These are phyloP conservation scores for Nelumbo lutea DNA, from an alignment of 164 flowering plant species.

Conservation along the genomic window DNA sequence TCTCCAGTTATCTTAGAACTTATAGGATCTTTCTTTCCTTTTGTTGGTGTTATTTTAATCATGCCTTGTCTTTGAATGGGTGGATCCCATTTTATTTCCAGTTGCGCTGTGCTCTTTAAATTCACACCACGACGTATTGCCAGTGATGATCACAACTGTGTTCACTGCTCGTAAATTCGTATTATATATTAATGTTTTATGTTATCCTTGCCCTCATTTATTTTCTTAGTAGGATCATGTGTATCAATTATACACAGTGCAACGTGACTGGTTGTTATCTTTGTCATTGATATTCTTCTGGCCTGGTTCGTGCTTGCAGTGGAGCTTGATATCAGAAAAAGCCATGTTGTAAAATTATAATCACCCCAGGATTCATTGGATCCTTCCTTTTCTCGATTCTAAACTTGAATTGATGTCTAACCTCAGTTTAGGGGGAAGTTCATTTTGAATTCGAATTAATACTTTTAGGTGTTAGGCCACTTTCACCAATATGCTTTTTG, in stretches of 20 bases:
- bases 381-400: not conserved
- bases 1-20: conserved; percentile 28
- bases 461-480: not conserved
- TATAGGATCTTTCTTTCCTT: conserved; percentile 38
- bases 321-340: not conserved
- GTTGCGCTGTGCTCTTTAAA: not conserved
- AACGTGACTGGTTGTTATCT: not conserved
- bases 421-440: too few relatives aligned
- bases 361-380: not conserved
- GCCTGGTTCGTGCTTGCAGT: not conserved
- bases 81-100: conserved; percentile 2
- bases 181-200: not conserved
- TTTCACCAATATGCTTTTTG: not conserved
- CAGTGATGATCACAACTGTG: not conserved
- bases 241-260: not conserved
- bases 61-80: not conserved
- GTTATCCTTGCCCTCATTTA: conserved; percentile 1
- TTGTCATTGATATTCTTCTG: not conserved
- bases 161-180: not conserved
- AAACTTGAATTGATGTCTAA: not conserved
- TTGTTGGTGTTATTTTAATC: conserved; percentile 7
- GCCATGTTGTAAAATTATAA: not conserved
- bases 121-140: not conserved
- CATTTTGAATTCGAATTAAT: not conserved
- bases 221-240: conserved; percentile 1